phyloP scores from a whole-genome alignment of 352 stramenopile species.

The Achlya hypogyna region DNA sequence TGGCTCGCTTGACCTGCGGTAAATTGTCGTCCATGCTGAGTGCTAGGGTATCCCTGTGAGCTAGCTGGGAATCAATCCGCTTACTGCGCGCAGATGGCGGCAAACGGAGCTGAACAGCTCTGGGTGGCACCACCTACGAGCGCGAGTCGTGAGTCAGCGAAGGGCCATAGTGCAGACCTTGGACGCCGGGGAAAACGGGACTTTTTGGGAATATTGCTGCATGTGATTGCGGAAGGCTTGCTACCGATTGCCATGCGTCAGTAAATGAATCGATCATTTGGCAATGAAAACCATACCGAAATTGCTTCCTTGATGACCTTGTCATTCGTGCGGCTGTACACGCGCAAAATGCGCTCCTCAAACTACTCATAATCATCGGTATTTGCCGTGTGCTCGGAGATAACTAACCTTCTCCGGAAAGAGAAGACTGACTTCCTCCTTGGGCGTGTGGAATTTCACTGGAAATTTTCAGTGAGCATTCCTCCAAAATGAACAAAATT shows the following conservation, averaged over 20 bases:
- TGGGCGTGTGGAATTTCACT: constrained; percentile 64
- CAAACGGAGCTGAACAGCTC: too few relatives aligned
- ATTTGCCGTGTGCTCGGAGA: too few relatives aligned
- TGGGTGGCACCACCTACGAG: too few relatives aligned
- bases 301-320: constrained; percentile 46
- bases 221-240: constrained; percentile 49
- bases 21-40: too few relatives aligned
- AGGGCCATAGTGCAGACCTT: constrained; percentile 30
- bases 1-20: too few relatives aligned
- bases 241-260: constrained; percentile 21
- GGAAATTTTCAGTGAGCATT: constrained; percentile 3
- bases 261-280: neutral
- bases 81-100: too few relatives aligned
- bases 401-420: constrained; percentile 72
- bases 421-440: constrained; percentile 69
- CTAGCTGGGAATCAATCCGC: too few relatives aligned
- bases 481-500: too few relatives aligned
- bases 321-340: constrained; percentile 60
- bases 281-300: constrained; percentile 27
- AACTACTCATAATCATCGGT: too few relatives aligned
- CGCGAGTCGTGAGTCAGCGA: too few relatives aligned
- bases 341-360: constrained; percentile 69
- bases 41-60: too few relatives aligned
- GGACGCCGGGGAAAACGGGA: constrained; percentile 55
- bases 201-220: constrained; percentile 42